These are phyloP conservation scores for Dendrocalamus sinicus DNA, from an alignment of 176 grass and related monocot species.

Conservation along the genomic window DNA sequence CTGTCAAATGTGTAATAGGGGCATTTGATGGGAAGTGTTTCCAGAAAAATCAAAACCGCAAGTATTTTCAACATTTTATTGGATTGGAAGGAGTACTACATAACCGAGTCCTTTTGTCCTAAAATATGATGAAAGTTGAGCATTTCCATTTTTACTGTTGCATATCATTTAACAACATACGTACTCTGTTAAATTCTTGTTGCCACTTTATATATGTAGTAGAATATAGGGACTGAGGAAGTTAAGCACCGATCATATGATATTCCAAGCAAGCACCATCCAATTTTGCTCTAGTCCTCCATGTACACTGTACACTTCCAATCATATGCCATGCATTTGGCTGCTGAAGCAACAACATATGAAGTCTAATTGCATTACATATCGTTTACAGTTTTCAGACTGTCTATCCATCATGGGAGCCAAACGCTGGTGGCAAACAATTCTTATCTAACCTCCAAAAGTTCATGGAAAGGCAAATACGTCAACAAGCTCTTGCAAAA, in stretches of 20 bases:
- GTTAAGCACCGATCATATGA: not conserved
- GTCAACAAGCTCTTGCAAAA: conserved; percentile 53
- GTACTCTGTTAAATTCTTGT: not conserved
- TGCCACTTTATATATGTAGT: conserved; percentile 5
- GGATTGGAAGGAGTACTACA: not conserved
- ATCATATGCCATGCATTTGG: not conserved
- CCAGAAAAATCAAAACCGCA: not conserved
- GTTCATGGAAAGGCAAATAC: conserved; percentile 71
- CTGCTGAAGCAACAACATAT: not conserved
- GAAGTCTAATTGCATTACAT: conserved; percentile 33
- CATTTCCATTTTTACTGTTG: not conserved
- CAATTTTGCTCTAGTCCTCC: not conserved
- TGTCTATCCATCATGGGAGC: conserved; percentile 86
- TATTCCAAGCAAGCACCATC: conserved; percentile 20
- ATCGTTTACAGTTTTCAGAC: conserved; percentile 76
- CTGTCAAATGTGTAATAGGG: not conserved
- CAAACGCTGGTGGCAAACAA: conserved; percentile 58
- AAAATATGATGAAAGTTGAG: conserved; percentile 1
- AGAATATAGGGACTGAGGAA: not conserved
- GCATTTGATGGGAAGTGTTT: not conserved
- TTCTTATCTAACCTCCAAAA: conserved; percentile 83
- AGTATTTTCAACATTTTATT: not conserved
- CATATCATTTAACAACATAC: not conserved
- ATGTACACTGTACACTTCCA: not conserved
- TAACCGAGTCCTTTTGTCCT: not conserved